Conservation (phyloP, 495 filamentous ascomycete genomes). For the Tuber umbilicatum region DNA sequence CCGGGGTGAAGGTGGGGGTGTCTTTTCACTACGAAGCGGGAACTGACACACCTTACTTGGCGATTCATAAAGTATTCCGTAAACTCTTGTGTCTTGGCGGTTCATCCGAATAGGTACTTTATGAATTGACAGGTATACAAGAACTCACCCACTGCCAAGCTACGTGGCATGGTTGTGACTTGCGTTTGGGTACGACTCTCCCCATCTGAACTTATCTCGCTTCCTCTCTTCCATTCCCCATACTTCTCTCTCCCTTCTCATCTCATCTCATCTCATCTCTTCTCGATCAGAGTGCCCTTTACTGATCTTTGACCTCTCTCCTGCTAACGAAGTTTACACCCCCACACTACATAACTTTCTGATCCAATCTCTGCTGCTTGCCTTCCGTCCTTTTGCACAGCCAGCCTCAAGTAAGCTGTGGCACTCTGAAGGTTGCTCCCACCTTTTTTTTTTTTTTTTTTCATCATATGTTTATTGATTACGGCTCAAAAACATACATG, state of each 20-base stretch:
- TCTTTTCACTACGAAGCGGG: no score
- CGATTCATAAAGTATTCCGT: no score
- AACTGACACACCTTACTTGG: no score
- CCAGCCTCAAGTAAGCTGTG: constrained; percentile 29
- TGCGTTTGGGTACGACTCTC: not conserved
- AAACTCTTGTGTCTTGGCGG: no score
- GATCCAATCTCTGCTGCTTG: constrained; percentile 31
- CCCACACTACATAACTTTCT: constrained; percentile 30
- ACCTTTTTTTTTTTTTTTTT: no score
- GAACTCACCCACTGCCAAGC: not conserved
- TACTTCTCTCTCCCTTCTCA: no score
- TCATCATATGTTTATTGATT: no score
- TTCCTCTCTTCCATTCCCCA: no score
- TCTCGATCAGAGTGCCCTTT: not conserved
- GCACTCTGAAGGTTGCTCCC: constrained; percentile 34
- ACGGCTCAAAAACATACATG: no score
- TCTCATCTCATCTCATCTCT: no score
- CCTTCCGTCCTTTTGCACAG: constrained; percentile 15
- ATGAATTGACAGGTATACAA: not conserved
- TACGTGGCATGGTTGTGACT: not conserved
- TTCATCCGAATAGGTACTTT: no score
- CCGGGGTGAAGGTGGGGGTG: not conserved
- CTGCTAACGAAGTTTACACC: constrained; percentile 8
- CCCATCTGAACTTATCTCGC: no score
- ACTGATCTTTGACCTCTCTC: not conserved